phyloP scores from a whole-genome alignment of 345 rosid genomes.

The Eutrema japonicum region DNA sequence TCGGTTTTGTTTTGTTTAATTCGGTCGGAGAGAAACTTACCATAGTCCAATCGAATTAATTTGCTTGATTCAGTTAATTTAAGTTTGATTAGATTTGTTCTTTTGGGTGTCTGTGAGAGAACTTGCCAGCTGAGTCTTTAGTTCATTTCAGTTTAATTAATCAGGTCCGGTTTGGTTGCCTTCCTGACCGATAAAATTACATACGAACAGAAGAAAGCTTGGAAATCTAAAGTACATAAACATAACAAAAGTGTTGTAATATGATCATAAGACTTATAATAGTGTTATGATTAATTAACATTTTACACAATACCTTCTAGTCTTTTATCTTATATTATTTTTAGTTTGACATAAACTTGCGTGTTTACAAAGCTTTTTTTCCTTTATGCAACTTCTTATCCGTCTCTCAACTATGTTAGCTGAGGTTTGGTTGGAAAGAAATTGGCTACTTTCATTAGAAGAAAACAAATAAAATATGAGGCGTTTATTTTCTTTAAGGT shows the following conservation, averaged over 20 bases:
- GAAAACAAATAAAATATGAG: not conserved
- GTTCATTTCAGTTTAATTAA: constrained; percentile 6
- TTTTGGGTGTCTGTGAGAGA: constrained; percentile 5
- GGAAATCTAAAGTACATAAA: not conserved
- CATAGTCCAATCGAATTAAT: constrained; percentile 4
- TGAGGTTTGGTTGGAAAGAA: constrained; percentile 41
- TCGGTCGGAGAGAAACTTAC: constrained; percentile 4
- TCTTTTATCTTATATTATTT: not conserved
- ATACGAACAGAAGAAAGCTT: constrained; percentile 7
- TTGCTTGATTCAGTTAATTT: not conserved
- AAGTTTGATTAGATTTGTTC: not conserved
- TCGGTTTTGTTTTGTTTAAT: constrained; percentile 11
- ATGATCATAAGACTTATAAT: not conserved
- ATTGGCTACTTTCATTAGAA: constrained; percentile 17
- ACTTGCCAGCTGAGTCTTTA: constrained; percentile 3
- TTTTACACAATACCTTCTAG: not conserved
- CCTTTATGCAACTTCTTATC: constrained; percentile 19
- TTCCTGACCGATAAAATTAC: constrained; percentile 18
- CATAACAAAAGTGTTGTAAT: constrained; percentile 4
- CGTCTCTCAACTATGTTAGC: constrained; percentile 38
- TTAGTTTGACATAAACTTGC: constrained; percentile 29
- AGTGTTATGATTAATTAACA: not conserved
- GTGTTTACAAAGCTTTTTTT: constrained; percentile 28
- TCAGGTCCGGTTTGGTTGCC: constrained; percentile 34
- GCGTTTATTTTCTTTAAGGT: not conserved